phyloP scores from a whole-genome alignment of 2,329 filamentous ascomycete genomes.

The Plectosphaerella plurivora region DNA sequence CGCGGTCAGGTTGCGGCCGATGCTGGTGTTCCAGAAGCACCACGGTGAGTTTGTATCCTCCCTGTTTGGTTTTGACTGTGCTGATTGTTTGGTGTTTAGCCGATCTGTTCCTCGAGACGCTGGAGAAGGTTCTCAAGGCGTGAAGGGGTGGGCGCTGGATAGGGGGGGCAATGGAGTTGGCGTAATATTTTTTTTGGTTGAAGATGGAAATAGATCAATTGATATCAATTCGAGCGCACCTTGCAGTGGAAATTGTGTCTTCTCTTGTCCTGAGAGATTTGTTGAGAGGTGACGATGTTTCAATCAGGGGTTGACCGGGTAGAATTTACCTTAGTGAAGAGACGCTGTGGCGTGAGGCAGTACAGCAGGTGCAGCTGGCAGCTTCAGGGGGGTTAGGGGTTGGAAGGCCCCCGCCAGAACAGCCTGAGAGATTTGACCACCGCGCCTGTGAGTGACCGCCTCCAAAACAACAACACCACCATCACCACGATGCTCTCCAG shows the following conservation, averaged over 20 bases:
- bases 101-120: conserved; percentile 72
- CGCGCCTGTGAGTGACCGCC: too few relatives aligned
- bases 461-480: too few relatives aligned
- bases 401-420: too few relatives aligned
- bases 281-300: neutral
- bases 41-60: conserved; percentile 43
- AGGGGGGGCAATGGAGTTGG: neutral
- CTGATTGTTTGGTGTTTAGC: conserved; percentile 32
- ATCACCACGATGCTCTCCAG: neutral
- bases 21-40: conserved; percentile 75
- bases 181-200: neutral
- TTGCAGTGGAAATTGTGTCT: neutral
- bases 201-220: neutral
- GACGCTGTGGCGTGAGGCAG: neutral
- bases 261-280: neutral
- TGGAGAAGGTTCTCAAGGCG: conserved; percentile 68
- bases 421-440: too few relatives aligned
- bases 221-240: neutral
- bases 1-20: conserved; percentile 70
- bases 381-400: neutral
- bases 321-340: neutral
- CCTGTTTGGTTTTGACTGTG: neutral
- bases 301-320: neutral
- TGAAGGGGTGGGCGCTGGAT: conserved; percentile 6
- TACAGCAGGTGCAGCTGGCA: neutral